Evolutionary conservation across 176 grass and related monocot genomes (phyloP).

Genomic region (Lolium rigidum): DNA sequence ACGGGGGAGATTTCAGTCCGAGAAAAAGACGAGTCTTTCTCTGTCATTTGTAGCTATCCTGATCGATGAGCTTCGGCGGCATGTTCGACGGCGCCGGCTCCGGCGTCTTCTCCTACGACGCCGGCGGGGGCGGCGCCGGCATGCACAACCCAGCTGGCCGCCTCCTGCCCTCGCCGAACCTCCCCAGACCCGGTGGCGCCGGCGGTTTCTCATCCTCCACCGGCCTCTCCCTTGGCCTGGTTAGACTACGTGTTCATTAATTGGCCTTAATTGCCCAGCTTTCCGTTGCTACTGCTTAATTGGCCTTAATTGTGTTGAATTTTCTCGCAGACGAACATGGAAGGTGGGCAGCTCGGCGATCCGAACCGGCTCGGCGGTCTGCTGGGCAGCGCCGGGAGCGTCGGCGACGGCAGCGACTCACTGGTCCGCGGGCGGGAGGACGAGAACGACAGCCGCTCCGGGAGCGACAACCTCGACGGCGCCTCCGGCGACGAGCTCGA

Average conservation of each 20-base stretch:
- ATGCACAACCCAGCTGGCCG: conserved; percentile 47
- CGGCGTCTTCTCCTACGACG: conserved; percentile 69
- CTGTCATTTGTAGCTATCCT: not conserved
- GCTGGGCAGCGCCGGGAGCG: conserved; percentile 43
- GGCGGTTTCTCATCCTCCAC: conserved; percentile 55
- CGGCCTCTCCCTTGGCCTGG: conserved; percentile 91
- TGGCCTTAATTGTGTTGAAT: not conserved
- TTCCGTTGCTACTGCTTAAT: not conserved
- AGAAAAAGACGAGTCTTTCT: conserved; percentile 1
- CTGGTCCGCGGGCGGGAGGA: conserved; percentile 71
- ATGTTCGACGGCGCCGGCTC: conserved; percentile 82
- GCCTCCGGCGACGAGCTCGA: conserved; percentile 85
- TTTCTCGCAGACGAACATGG: conserved; percentile 62
- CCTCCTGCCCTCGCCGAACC: conserved; percentile 33
- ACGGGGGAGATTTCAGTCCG: conserved; percentile 34
- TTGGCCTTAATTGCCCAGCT: not conserved
- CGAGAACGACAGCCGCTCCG: conserved; percentile 93
- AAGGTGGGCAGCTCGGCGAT: conserved; percentile 55
- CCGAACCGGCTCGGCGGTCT: conserved; percentile 31
- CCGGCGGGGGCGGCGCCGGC: conserved; percentile 24
- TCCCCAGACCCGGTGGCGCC: conserved; percentile 43
- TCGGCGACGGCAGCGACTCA: conserved; percentile 65
- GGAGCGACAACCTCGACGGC: conserved; percentile 90
- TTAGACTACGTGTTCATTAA: not conserved
- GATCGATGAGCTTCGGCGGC: conserved; percentile 87